phyloP scores from a whole-genome alignment of 2,329 filamentous ascomycete species.

The Aspergillus sojae region DNA sequence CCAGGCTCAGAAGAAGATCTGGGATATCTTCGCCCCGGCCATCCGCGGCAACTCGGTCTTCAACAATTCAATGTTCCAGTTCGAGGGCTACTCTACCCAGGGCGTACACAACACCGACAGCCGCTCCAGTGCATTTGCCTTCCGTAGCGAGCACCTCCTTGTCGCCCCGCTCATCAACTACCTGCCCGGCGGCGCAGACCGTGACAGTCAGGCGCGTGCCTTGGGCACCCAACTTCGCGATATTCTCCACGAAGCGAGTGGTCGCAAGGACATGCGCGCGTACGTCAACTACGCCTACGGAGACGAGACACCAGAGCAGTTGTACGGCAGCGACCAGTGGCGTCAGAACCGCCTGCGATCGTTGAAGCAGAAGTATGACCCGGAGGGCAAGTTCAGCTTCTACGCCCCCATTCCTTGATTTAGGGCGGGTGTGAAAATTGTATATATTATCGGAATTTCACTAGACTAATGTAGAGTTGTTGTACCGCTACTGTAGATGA shows the following conservation, averaged over 20 bases:
- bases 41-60: constrained; percentile 35
- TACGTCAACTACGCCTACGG: constrained; percentile 39
- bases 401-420: constrained; percentile 28
- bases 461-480: too few relatives aligned
- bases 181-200: constrained; percentile 21
- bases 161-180: constrained; percentile 37
- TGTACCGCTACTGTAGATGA: not conserved
- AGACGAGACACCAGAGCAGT: constrained; percentile 25
- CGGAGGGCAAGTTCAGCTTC: constrained; percentile 31
- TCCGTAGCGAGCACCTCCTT: constrained; percentile 50
- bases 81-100: constrained; percentile 57
- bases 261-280: constrained; percentile 23
- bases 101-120: constrained; percentile 45
- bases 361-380: constrained; percentile 42
- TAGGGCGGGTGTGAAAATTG: not conserved
- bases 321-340: constrained; percentile 38
- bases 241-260: constrained; percentile 27
- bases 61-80: constrained; percentile 54
- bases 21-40: constrained; percentile 40
- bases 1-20: constrained; percentile 39
- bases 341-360: constrained; percentile 30
- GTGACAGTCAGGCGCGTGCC: constrained; percentile 26
- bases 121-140: constrained; percentile 49
- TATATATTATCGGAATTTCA: not conserved
- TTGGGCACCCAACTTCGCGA: constrained; percentile 36